phyloP scores from a whole-genome alignment of 2,329 filamentous ascomycete genomes.

The Drechslerella stenobrocha region DNA sequence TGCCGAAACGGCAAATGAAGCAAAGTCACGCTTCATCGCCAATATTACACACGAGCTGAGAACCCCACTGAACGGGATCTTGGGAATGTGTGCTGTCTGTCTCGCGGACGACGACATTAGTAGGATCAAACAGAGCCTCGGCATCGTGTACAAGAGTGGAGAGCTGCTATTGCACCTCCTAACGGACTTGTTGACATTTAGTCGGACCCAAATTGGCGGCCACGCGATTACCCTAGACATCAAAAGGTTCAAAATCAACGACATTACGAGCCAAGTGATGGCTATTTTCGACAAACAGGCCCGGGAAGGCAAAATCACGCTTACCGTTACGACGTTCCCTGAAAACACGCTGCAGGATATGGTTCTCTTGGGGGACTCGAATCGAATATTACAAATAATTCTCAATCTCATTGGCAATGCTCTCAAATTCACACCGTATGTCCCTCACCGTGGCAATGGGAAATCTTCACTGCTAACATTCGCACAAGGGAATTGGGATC shows the following conservation, averaged over 20 bases:
- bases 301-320: conserved; percentile 73
- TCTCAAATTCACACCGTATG: conserved; percentile 78
- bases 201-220: conserved; percentile 83
- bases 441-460: background rate
- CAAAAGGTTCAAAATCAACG: conserved; percentile 78
- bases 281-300: conserved; percentile 91
- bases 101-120: conserved; percentile 86
- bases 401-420: conserved; percentile 92
- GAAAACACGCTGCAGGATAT: conserved; percentile 69
- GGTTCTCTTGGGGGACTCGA: conserved; percentile 89
- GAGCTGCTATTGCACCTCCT: conserved; percentile 82
- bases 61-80: conserved; percentile 90
- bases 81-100: conserved; percentile 90
- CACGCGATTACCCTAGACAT: conserved; percentile 74
- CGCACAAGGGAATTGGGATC: conserved; percentile 20
- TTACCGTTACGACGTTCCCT: conserved; percentile 67
- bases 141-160: conserved; percentile 84
- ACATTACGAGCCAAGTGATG: conserved; percentile 77
- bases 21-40: conserved; percentile 97
- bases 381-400: conserved; percentile 83
- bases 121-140: conserved; percentile 78
- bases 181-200: conserved; percentile 88
- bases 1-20: conserved; percentile 78
- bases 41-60: conserved; percentile 89
- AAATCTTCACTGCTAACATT: conserved; percentile 8